Evolutionary conservation across 768 basidiomycete genomes (phyloP).

Genomic region (Trametes cubensis): DNA sequence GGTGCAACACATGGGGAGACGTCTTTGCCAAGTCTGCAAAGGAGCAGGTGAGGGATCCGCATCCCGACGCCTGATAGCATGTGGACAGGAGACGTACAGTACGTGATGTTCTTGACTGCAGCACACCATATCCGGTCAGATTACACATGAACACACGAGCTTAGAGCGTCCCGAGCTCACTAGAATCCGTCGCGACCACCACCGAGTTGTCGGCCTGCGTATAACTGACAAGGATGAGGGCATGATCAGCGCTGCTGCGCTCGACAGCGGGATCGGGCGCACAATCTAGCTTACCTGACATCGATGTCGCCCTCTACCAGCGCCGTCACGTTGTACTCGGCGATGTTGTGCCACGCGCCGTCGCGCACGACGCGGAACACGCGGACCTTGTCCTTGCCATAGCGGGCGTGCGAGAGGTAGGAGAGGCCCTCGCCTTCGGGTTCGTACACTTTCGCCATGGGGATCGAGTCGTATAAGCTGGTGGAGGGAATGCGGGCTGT

Average conservation of each 20-base stretch:
- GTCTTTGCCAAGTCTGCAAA: constrained; percentile 80
- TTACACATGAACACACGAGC: background rate
- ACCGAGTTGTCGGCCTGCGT: constrained; percentile 87
- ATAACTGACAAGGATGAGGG: constrained; percentile 53
- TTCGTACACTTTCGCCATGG: constrained; percentile 13
- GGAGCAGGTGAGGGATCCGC: background rate
- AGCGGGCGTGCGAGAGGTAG: constrained; percentile 56
- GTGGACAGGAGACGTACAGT: constrained; percentile 30
- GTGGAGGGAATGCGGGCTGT: too few relatives aligned
- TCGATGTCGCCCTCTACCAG: constrained; percentile 85
- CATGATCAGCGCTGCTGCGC: background rate
- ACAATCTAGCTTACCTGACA: constrained; percentile 51
- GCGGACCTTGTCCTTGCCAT: constrained; percentile 89
- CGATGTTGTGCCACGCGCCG: constrained; percentile 66
- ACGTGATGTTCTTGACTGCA: constrained; percentile 44
- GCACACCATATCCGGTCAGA: background rate
- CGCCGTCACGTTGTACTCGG: constrained; percentile 81
- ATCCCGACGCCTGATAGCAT: background rate
- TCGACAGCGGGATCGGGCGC: background rate
- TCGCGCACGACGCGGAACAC: constrained; percentile 84
- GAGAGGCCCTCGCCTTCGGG: constrained; percentile 20
- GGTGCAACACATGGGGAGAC: constrained; percentile 82
- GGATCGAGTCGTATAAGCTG: background rate
- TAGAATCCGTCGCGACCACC: constrained; percentile 90
- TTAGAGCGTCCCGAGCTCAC: constrained; percentile 45